phyloP scores from a whole-genome alignment of 805 yeast genomes.

The Lachancea quebecensis region DNA sequence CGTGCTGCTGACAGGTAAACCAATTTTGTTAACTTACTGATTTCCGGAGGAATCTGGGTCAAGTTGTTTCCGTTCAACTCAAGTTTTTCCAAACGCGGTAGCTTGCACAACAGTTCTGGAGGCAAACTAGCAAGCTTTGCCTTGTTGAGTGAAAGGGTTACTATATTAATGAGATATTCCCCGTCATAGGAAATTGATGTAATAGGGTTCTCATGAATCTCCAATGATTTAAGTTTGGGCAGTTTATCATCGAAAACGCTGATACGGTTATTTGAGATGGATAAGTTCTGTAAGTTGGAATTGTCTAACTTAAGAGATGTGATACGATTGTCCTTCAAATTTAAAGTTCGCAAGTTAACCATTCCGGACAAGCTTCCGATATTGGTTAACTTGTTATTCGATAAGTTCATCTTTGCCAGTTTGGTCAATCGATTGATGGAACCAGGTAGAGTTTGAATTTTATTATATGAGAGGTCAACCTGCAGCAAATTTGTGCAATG shows the following conservation, averaged over 20 bases:
- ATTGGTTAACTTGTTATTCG: constrained; percentile 55
- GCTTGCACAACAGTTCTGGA: constrained; percentile 48
- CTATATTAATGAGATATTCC: constrained; percentile 48
- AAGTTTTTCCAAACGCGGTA: constrained; percentile 64
- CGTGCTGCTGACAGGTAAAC: constrained; percentile 61
- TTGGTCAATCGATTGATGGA: constrained; percentile 52
- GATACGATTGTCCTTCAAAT: constrained; percentile 64
- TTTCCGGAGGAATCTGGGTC: constrained; percentile 63
- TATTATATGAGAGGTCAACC: constrained; percentile 78
- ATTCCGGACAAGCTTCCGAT: constrained; percentile 44
- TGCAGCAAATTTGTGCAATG: constrained; percentile 51
- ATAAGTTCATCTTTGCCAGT: constrained; percentile 62
- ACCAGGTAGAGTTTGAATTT: constrained; percentile 52
- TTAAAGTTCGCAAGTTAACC: constrained; percentile 57
- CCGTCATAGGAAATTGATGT: constrained; percentile 42
- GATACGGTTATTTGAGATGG: constrained; percentile 68
- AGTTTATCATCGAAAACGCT: constrained; percentile 61
- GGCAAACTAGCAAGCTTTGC: constrained; percentile 78
- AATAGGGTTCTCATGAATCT: constrained; percentile 77
- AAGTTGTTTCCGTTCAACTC: constrained; percentile 77
- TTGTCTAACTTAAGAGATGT: constrained; percentile 37
- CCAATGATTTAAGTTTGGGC: constrained; percentile 57
- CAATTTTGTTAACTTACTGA: constrained; percentile 52
- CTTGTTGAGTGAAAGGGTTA: constrained; percentile 67
- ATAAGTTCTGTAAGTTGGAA: constrained; percentile 60